Base-by-base conservation (phyloP, 768 basidiomycete genomes). In the Termitomyces sp. region DNA sequence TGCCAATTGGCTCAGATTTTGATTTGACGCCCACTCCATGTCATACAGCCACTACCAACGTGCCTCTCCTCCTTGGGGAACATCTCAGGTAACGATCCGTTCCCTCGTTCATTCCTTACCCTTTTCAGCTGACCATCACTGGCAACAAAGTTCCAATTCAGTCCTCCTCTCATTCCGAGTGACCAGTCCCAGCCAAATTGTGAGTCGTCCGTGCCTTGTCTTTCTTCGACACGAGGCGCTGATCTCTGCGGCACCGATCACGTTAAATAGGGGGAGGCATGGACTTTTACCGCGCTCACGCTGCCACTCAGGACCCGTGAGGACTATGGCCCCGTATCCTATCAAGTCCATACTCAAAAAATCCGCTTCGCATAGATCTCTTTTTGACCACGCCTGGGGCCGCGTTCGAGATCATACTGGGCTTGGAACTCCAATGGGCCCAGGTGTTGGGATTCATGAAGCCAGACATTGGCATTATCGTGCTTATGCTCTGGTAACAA, bases 261-360 rank as follows among this genome's bases (percentile, higher is more conserved):
- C 21, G 44, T 65, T 58, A 66, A 50, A 63, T 65, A 87, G 86
- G 86, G 85, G 73, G 77, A 50, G 86, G 85, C 16, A 66, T 71
- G 61, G 85, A 89, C 64, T 87, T 76, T 63, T 87, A 82, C 68
- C 78, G 80, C 53, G 86, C 86, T 29, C 84, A 86, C 66, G 83
- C 84, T 35, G 62, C 70, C 48, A 79, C 74, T 59, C 73, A 77
- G 47, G 83, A 87, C 66, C 79, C 80, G 85, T 87, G 68, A 77
- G 84, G 61, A 63, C 59, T 57, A 55, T 57, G 45, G 9, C 47
- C 51, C 54, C 44, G 23, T 56, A 41, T 41, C 54, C 44, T 48
- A 51, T 41, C 41, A 46, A 58, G 38, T 61, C 61, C 40, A 60
- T 56, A 54, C 58, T 62, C 52, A 60, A 57, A 56, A 57, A 55